These are phyloP conservation scores for Phytophthora vignae DNA, from an alignment of 352 stramenopile genomes.

Conservation along the genomic window DNA sequence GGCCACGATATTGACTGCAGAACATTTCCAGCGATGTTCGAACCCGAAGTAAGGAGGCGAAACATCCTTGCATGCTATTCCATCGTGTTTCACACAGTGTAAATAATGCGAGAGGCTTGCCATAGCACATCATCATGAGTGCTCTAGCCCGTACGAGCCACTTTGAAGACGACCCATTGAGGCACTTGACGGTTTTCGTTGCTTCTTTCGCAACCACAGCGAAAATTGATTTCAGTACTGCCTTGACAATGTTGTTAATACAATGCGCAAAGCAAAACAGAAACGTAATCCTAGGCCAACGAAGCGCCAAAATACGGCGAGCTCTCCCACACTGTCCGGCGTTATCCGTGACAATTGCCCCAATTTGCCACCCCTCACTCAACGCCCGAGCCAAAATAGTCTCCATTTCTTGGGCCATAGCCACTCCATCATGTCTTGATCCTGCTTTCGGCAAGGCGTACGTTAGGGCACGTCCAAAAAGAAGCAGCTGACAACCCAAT, in stretches of 20 bases:
- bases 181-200: slow-evolving; percentile 9
- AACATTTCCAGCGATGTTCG: slow-evolving; percentile 7
- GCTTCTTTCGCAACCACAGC: not conserved
- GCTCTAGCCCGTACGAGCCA: not conserved
- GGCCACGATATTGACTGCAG: not conserved
- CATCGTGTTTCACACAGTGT: slow-evolving; percentile 15
- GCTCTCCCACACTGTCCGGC: slow-evolving; percentile 6
- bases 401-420: slow-evolving; percentile 8
- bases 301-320: not conserved
- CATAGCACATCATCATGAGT: slow-evolving; percentile 15
- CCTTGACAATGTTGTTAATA: not conserved
- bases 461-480: not conserved
- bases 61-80: slow-evolving; percentile 17
- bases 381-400: not conserved
- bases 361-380: slow-evolving; percentile 2
- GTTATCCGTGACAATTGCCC: slow-evolving; percentile 7
- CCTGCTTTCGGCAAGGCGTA: not conserved
- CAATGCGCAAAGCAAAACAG: slow-evolving; percentile 8
- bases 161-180: slow-evolving; percentile 15
- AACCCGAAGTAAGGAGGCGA: slow-evolving; percentile 12
- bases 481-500: not conserved
- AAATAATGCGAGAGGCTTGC: not conserved
- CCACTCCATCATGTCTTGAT: not conserved
- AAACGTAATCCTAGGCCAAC: slow-evolving; percentile 1
- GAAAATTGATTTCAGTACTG: slow-evolving; percentile 4